A percentile compares a stretch with the other conserved stretches of the same genome.
Evolutionary conservation across 1,284 basidiomycete species (phyloP).

Genomic region (Fomitopsis pinicola): DNA sequence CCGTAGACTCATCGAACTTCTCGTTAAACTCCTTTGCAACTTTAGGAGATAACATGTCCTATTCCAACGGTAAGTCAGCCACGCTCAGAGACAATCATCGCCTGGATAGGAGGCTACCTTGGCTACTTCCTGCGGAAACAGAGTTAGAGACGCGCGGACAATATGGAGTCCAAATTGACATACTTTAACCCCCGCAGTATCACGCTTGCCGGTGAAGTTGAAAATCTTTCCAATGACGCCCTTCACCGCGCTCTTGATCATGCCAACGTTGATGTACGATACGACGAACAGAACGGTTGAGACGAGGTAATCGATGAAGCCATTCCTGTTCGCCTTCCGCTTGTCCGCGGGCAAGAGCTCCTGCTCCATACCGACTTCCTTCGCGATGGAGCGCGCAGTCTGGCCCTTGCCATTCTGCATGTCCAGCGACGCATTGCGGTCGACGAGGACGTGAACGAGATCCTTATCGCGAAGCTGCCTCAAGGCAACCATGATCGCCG

Average conservation of each 20-base stretch:
- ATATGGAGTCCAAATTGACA: not conserved
- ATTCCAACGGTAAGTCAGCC: not conserved
- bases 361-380: not conserved
- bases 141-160: not conserved
- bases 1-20: not conserved
- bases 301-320: not conserved
- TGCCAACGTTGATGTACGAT: not conserved
- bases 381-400: conserved; percentile 1
- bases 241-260: not conserved
- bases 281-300: not conserved
- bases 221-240: not conserved
- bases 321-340: not conserved
- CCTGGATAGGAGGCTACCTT: not conserved
- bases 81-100: not conserved
- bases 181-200: not conserved
- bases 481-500: conserved; percentile 7
- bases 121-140: not conserved
- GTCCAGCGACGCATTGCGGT: not conserved
- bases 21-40: not conserved
- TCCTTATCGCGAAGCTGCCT: conserved; percentile 3
- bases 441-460: conserved; percentile 3
- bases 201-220: not conserved
- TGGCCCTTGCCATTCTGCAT: not conserved
- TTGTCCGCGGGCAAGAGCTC: not conserved
- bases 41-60: not conserved